These are phyloP conservation scores for Candida silvatica DNA, from an alignment of 805 yeast species.

Conservation along the genomic window DNA sequence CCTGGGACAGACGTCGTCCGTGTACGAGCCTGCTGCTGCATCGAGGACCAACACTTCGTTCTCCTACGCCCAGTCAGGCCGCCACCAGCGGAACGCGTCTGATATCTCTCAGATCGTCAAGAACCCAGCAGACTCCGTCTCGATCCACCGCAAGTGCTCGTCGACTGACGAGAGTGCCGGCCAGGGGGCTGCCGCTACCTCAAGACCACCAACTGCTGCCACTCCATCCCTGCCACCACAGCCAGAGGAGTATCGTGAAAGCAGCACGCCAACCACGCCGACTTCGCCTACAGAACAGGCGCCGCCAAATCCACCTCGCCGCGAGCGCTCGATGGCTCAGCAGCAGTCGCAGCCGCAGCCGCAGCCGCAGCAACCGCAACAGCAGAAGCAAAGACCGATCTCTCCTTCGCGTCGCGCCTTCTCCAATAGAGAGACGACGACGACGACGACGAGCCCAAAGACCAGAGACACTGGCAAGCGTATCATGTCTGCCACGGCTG, in stretches of 20 bases:
- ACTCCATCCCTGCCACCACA: background rate
- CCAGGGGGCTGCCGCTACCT: no score
- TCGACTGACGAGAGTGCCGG: no score
- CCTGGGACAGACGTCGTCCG: constrained; percentile 19
- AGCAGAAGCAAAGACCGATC: constrained; percentile 7
- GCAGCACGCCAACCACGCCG: no score
- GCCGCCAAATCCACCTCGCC: background rate
- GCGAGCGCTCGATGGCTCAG: no score
- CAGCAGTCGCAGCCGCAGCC: background rate
- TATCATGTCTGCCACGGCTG: constrained; percentile 26
- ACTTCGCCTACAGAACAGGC: background rate
- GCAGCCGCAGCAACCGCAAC: background rate
- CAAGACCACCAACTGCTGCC: background rate
- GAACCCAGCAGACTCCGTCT: constrained; percentile 1
- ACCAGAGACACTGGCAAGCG: constrained; percentile 25
- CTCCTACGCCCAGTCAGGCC: constrained; percentile 14
- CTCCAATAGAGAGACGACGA: constrained; percentile 29
- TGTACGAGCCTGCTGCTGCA: constrained; percentile 35
- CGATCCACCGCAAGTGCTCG: constrained; percentile 48
- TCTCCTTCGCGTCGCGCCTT: constrained; percentile 41
- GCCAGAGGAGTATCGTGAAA: no score
- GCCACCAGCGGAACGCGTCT: constrained; percentile 36
- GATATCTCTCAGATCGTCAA: constrained; percentile 27
- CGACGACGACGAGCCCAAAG: constrained; percentile 3
- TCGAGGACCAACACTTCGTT: constrained; percentile 27